Percentiles rank a stretch among this genome's conserved stretches.
Evolutionary conservation across 345 rosid genomes (phyloP).

Genomic region (Viola odorata): DNA sequence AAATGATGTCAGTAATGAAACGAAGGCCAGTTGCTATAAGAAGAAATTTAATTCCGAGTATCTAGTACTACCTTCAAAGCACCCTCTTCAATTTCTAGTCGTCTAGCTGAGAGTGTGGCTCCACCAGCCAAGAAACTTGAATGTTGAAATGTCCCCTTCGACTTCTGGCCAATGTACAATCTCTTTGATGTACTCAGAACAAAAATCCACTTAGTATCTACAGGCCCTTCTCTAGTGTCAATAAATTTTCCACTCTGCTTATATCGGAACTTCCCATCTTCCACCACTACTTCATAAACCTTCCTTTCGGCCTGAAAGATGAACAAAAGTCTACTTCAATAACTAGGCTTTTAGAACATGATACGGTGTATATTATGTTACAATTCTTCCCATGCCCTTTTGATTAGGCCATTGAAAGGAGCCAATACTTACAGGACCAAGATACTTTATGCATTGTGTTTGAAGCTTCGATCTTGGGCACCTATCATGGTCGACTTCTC

Average conservation of each 20-base stretch:
- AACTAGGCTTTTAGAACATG: not conserved
- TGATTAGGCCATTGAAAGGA: not conserved
- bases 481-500: constrained; percentile 56
- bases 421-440: constrained; percentile 70
- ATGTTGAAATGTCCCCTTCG: constrained; percentile 83
- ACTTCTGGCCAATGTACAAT: constrained; percentile 62
- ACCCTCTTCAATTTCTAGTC: constrained; percentile 61
- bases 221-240: constrained; percentile 51
- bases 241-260: constrained; percentile 52
- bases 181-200: constrained; percentile 69
- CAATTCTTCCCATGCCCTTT: not conserved
- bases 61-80: constrained; percentile 44
- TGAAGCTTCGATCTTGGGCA: constrained; percentile 71
- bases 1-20: not conserved
- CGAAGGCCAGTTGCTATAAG: not conserved
- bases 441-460: constrained; percentile 91
- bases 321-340: not conserved
- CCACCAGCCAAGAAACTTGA: constrained; percentile 93
- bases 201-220: constrained; percentile 81
- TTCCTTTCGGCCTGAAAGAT: constrained; percentile 55
- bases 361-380: not conserved
- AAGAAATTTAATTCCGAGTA: no score
- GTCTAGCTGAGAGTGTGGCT: constrained; percentile 85
- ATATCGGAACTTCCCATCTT: constrained; percentile 45
- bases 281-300: constrained; percentile 53